Evolutionary conservation across 2,329 filamentous ascomycete species (phyloP), one percentile per base, ranked within the genome.

Genomic region (Thyridium curvatum): DNA sequence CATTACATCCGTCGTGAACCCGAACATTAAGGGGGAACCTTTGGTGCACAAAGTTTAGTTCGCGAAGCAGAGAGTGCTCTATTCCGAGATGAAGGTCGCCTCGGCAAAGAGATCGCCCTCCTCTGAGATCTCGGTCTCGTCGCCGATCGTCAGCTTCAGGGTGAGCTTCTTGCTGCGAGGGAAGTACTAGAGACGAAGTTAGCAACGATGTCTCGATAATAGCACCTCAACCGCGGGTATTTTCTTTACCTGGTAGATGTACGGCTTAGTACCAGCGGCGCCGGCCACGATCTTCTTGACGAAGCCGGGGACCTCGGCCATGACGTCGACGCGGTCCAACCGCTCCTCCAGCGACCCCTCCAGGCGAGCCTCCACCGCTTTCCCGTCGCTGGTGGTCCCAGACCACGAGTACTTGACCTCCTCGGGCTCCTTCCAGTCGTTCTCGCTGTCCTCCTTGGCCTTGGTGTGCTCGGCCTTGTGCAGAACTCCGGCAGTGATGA

Each of bases 271-370:
- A 46, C 93, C 93, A 4, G 84, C 88, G 12, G 91, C 87, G 47
- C 78, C 83, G 32, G 86, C 86, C 18, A 94, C 89, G 57, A 98
- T 88, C 52, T 82, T 82, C 77, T 98, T 98, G 61, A 98, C 83
- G 54, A 98, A 94, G 21, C 84, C 87, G 3, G 93, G 93, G 29
- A 98, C 85, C 64, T 98, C 90, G 17, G 86, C 88, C 88, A 98
- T 94, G 53, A 98, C 84, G 64, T 98, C 93, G 47, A 98, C 81
- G 47, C 84, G 78, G 63, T 98, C 93, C 26, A 83, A 66, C 36
- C 80, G 78, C 37, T 78, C 67, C 18, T 80, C 86, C 12, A 96
- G 69, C 29, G 70, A 55, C 4, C 82, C 83, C 49, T 85, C 81
- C 8, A 96, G 59, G 18, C 77, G 68, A 8, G 82, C 91, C 41